Evolutionary conservation across 176 grass and related monocot genomes (phyloP), one percentile per base, ranked within the genome.

Genomic region (Ensete ventricosum): DNA sequence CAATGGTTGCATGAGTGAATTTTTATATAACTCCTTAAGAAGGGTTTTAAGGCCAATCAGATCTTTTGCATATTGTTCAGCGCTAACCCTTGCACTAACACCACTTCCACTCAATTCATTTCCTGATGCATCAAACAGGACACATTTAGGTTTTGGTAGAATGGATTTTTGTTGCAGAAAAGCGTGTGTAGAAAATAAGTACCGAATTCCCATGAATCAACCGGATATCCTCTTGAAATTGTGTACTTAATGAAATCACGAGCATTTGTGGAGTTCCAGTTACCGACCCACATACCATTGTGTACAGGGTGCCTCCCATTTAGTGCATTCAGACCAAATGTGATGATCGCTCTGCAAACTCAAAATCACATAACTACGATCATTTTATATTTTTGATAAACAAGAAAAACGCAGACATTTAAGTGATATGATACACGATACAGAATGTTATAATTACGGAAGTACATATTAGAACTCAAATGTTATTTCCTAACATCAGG

Each of bases 171-270:
- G 7, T 9, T 58, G 1, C 21, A 8, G 27, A 67, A 53, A 24
- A 64, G 9, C 62, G 43, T 27, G 16, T 73, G 1, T 3, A 75
- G 64, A 55, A 72, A 20, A 0, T 66, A 78, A 24, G 85, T 90
- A 97, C 93, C 93, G n/a, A 97, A 90, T 91, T 97, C 93, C 93
- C 94, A 97, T 50, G 94, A 97, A 88, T 97, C 94, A 54, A 97
- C 85, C 63, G 81, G 84, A 74, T 97, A 97, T 51, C 84, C 80
- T 76, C 76, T 88, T 14, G 82, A 82, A 59, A 82, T 80, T 50
- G 90, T 91, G 52, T 93, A 93, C 58, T 85, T 77, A 22, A 93
- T 91, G 49, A 97, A 93, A 34, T 90, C 85, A 24, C 19, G 84
- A 75, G 90, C 83, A 66, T 93, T 93, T 24, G 79, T 93, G 29